Evolutionary conservation across 495 filamentous ascomycete genomes (phyloP), one percentile per base, ranked within the genome.

Genomic region (Penicillium arizonense): DNA sequence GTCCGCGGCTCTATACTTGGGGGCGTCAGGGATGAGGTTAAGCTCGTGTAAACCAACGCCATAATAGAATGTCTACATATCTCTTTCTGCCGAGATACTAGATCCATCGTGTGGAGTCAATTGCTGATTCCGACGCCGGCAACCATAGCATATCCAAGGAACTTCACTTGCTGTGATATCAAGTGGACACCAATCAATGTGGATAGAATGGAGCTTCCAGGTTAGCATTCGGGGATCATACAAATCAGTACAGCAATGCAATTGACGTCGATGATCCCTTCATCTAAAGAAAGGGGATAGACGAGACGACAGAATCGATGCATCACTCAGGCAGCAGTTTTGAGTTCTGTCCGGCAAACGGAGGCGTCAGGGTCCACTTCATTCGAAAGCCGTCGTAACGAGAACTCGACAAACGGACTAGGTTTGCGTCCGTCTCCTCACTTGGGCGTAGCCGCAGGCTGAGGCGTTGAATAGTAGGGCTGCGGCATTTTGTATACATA

Each of bases 221-320:
- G 23, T 4, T 24, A 24, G 23, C 23, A 24, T 24, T 24, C 23
- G 5, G 23, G 5, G 23, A 24, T 24, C 5, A 4, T 2, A 24
- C 3, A 24, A 24, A 24, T 30, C 28, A 30, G 9, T 30, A 5
- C 6, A 30, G 5, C 44, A 11, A 28, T 14, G 6, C 8, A 6
- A 23, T 14, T 32, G 18, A 18, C 18, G n/a, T n/a, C n/a, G 4
- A n/a, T n/a, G 38, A 21, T 16, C 33, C 50, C n/a, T 32, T 12
- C 39, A 35, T 24, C 14, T 33, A 34, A 50, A 34, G 30, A 45
- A 47, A 47, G 11, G 34, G 48, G 44, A 50, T 49, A 35, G 21
- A 43, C 14, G 39, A 52, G 28, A 58, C 39, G 55, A 62, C 26
- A n/a, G 28, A 10, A 5, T 51, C 11, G 12, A 13, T 43, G 46